These are phyloP conservation scores for Dovyalis caffra DNA, from an alignment of 345 rosid species.

Conservation along the genomic window DNA sequence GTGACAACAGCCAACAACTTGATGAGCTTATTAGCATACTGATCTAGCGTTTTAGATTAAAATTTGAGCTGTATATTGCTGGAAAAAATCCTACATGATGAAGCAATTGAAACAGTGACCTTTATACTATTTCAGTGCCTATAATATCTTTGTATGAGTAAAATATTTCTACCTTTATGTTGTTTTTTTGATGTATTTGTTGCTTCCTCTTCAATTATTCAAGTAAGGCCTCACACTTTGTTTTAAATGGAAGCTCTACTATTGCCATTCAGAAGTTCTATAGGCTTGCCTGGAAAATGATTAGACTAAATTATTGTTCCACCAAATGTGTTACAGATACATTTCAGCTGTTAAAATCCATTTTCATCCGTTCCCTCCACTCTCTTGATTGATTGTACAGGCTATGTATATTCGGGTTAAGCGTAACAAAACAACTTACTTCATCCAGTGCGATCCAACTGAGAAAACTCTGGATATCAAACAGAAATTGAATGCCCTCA, in stretches of 20 bases:
- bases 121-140: no score
- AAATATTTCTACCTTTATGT: no score
- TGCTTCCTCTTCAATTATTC: no score
- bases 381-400: conserved; percentile 32
- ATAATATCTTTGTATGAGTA: no score
- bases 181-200: no score
- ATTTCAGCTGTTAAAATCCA: neutral
- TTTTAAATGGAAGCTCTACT: no score
- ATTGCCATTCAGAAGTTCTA: no score
- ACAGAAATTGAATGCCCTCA: conserved; percentile 63
- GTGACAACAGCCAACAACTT: neutral
- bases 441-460: conserved; percentile 82
- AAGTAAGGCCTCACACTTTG: no score
- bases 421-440: conserved; percentile 78
- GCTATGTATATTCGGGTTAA: conserved; percentile 95
- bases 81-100: neutral
- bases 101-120: no score
- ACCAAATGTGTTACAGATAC: neutral
- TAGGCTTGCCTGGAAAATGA: neutral
- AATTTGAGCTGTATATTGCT: neutral
- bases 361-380: conserved; percentile 5
- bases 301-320: neutral
- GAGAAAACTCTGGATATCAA: conserved; percentile 72
- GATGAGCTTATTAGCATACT: neutral
- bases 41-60: no score